Percentiles rank a stretch among this genome's conserved stretches.
These are phyloP conservation scores for Trichoderma oligosporum DNA, from an alignment of 2,329 filamentous ascomycete genomes.

Conservation along the genomic window DNA sequence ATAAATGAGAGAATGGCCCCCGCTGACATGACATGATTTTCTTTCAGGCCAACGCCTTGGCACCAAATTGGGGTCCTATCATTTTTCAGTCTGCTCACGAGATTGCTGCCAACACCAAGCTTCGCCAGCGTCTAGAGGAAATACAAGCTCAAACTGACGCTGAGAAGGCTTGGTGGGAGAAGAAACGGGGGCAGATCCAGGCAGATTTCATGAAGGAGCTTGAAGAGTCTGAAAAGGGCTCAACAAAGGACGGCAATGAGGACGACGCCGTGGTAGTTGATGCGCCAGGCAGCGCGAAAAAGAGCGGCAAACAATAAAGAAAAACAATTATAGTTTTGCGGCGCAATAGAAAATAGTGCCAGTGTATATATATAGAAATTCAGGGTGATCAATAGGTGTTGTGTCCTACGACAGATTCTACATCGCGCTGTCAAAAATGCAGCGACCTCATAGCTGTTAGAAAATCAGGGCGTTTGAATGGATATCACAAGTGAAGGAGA, in stretches of 20 bases:
- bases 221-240: conserved; percentile 55
- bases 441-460: background rate
- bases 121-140: conserved; percentile 71
- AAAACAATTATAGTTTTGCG: background rate
- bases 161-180: conserved; percentile 92
- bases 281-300: conserved; percentile 29
- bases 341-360: background rate
- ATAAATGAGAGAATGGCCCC: too few relatives aligned
- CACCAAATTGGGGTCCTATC: conserved; percentile 82
- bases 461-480: conserved; percentile 7
- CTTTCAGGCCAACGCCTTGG: conserved; percentile 81
- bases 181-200: conserved; percentile 69
- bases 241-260: conserved; percentile 36
- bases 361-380: conserved; percentile 11
- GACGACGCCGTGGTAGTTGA: conserved; percentile 70
- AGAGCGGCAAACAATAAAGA: conserved; percentile 12
- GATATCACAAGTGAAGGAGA: background rate
- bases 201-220: conserved; percentile 82
- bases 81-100: conserved; percentile 99
- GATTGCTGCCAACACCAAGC: conserved; percentile 77
- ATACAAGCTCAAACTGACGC: conserved; percentile 66
- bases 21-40: background rate
- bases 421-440: background rate
- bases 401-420: background rate
- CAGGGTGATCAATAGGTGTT: background rate